Evolutionary conservation across 345 rosid genomes (phyloP), one percentile per base, ranked within the genome.

Genomic region (Aquilaria yunnanensis): DNA sequence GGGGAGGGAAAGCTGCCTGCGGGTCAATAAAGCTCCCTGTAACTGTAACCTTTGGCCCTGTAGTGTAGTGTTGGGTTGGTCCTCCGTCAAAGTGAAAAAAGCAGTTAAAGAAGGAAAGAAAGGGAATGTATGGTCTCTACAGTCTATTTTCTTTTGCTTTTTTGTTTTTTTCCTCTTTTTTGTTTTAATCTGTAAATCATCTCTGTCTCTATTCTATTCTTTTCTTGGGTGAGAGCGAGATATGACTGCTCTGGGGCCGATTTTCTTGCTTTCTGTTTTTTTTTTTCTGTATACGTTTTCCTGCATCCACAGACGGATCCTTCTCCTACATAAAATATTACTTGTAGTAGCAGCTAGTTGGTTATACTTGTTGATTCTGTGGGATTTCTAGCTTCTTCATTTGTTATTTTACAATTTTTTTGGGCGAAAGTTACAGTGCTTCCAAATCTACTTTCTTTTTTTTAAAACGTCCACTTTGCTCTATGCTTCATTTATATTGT

Each of bases 71-170:
- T 54, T 50, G 70, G 64, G 66, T 59, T 14, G 75, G 77, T 70
- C 75, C 70, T 70, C 75, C 73, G 60, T 63, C 78, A 72, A 80
- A 74, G 80, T 55, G 43, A 54, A 74, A 71, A 78, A 74, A 72
- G 77, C 75, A 68, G 60, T 66, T 61, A 71, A 71, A 77, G 74
- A 50, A 64, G 59, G 51, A 71, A 52, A 75, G 77, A 72, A 77
- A 74, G 65, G 66, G 63, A 33, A 71, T 62, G 72, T 55, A 60
- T 51, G 62, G 68, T 63, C 59, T 50, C 64, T 14, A 59, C 32
- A 67, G 51, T 56, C 57, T 66, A 32, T 57, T 59, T n/a, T 60
- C 31, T 62, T 60, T 61, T 60, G 57, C 63, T 32, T 55, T 29
- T 64, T 59, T n/a, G 9, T 51, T 8, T 6, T 13, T 57, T 30